A percentile compares a stretch with the other conserved stretches of the same genome.
phyloP scores from a whole-genome alignment of 208 protist species.

The Balamuthia mandrillaris region DNA sequence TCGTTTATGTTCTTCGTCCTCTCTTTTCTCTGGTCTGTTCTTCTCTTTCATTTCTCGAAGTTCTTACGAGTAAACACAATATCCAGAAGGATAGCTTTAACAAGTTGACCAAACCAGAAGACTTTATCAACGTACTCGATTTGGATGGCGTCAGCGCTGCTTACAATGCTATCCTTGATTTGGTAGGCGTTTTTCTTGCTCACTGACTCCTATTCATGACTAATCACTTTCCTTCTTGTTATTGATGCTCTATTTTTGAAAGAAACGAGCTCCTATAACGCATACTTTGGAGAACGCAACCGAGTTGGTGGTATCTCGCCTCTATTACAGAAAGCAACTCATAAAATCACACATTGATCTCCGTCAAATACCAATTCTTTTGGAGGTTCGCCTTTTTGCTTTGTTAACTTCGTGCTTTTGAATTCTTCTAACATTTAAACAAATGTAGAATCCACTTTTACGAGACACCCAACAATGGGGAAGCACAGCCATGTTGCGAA shows the following conservation, averaged over 20 bases:
- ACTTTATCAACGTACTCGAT: background rate
- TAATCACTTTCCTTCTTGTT: background rate
- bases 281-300: constrained; percentile 27
- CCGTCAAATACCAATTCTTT: background rate
- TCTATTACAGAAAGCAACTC: background rate
- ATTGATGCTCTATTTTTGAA: background rate
- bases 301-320: constrained; percentile 3
- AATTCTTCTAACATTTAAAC: background rate
- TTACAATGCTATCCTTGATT: background rate
- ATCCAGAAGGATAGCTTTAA: too few relatives aligned
- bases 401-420: background rate
- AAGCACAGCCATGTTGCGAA: background rate
- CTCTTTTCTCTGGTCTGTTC: too few relatives aligned
- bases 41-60: too few relatives aligned
- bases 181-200: background rate
- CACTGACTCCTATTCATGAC: background rate
- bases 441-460: background rate
- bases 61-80: too few relatives aligned
- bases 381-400: background rate
- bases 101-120: too few relatives aligned
- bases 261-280: constrained; percentile 3
- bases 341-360: background rate
- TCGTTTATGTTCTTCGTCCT: too few relatives aligned
- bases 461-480: background rate
- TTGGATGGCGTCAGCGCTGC: background rate